A percentile compares a stretch with the other conserved stretches of the same genome.
These are phyloP conservation scores for Dactylorhiza incarnata DNA, from an alignment of 106 monocot genomes.

Conservation along the genomic window DNA sequence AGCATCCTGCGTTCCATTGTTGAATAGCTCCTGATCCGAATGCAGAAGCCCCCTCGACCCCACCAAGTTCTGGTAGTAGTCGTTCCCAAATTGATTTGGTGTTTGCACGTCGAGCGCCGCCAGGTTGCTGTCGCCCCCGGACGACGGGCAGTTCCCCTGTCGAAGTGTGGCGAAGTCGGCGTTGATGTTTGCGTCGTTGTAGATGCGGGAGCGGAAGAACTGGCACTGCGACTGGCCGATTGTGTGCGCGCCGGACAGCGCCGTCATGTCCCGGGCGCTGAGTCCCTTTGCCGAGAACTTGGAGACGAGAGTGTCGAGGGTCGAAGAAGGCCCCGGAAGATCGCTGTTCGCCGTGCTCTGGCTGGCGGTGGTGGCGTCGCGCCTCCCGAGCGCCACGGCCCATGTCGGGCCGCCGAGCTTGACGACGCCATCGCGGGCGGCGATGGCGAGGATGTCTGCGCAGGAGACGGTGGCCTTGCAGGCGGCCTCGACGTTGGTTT, in stretches of 20 bases:
- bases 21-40: conserved; percentile 27
- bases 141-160: no score
- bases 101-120: conserved; percentile 17
- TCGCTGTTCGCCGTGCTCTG: conserved; percentile 18
- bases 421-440: no score
- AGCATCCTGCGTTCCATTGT: conserved; percentile 14
- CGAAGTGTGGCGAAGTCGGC: no score
- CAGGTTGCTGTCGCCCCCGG: neutral
- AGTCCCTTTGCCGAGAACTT: conserved; percentile 22
- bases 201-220: conserved; percentile 19
- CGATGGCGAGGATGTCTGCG: neutral
- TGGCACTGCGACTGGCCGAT: conserved; percentile 25
- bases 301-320: conserved; percentile 11
- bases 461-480: neutral
- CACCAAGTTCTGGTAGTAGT: conserved; percentile 18
- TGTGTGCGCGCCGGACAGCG: conserved; percentile 40
- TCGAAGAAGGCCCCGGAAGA: conserved; percentile 13
- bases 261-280: conserved; percentile 24
- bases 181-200: conserved; percentile 25
- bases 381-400: conserved; percentile 23
- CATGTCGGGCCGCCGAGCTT: conserved; percentile 34
- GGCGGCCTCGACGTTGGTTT: neutral
- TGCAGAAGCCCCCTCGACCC: conserved; percentile 3
- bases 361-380: conserved; percentile 31
- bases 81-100: conserved; percentile 7